Percentiles rank a stretch among this genome's conserved stretches.
Evolutionary conservation across 2,329 filamentous ascomycete genomes (phyloP).

Genomic region (Ambrosiella cleistominuta): DNA sequence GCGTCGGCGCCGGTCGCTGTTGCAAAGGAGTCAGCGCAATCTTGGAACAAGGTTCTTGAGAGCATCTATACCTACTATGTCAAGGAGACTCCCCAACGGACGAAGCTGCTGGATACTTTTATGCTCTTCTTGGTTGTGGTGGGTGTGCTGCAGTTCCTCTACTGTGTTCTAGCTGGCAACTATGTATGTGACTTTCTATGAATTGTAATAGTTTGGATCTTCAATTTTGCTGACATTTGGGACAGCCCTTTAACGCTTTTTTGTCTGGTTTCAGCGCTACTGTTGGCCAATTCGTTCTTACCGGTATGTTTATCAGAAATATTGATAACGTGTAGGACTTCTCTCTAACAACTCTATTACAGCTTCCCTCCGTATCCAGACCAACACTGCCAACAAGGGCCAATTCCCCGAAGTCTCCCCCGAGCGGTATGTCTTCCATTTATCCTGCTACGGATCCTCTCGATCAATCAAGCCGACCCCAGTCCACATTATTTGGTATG

Average conservation of each 20-base stretch:
- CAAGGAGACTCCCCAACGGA: slow-evolving; percentile 68
- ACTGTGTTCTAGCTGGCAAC: slow-evolving; percentile 82
- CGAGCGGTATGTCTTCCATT: slow-evolving; percentile 43
- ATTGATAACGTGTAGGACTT: neutral
- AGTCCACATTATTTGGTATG: neutral
- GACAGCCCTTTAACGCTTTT: slow-evolving; percentile 94
- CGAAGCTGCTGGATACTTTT: slow-evolving; percentile 81
- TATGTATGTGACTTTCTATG: slow-evolving; percentile 49
- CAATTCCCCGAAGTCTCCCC: slow-evolving; percentile 64
- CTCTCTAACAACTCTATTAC: slow-evolving; percentile 1
- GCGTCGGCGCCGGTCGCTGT: slow-evolving; percentile 14
- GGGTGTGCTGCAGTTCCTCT: slow-evolving; percentile 80
- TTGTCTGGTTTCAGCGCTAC: slow-evolving; percentile 86
- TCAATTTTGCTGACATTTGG: neutral
- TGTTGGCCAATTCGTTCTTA: slow-evolving; percentile 94
- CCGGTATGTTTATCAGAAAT: slow-evolving; percentile 35
- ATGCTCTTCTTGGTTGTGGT: slow-evolving; percentile 73
- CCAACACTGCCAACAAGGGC: slow-evolving; percentile 60
- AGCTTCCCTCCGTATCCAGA: slow-evolving; percentile 78
- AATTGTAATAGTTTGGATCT: neutral
- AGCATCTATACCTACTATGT: slow-evolving; percentile 66
- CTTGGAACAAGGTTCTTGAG: slow-evolving; percentile 42
- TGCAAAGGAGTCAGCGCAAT: slow-evolving; percentile 16
- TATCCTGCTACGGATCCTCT: neutral
- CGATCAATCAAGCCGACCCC: neutral